phyloP scores from a whole-genome alignment of 805 yeast genomes.

The Suhomyces sp. region DNA sequence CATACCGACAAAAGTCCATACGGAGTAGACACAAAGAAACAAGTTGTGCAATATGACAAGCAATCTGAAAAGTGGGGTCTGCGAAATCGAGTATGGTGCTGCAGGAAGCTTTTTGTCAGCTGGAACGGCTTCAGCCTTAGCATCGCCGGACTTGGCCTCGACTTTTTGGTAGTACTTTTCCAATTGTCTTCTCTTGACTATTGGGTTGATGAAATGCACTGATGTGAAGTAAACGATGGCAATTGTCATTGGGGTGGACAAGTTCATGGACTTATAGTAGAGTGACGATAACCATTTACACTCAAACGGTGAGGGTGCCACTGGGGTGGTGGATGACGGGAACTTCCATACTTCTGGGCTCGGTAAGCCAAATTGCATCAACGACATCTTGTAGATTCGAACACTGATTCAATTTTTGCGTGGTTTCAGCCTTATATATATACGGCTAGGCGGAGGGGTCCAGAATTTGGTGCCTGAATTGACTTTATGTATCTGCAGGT shows the following conservation, averaged over 20 bases:
- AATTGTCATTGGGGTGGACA: conserved; percentile 53
- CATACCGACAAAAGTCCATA: conserved; percentile 73
- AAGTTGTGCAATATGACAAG: conserved; percentile 62
- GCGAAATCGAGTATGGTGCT: conserved; percentile 53
- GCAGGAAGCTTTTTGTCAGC: conserved; percentile 42
- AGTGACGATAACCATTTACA: conserved; percentile 27
- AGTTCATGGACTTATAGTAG: conserved; percentile 45
- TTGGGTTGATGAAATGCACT: conserved; percentile 54
- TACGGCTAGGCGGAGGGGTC: neutral
- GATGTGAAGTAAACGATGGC: conserved; percentile 56
- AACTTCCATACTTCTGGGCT: conserved; percentile 28
- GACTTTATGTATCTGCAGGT: neutral
- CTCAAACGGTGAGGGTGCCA: conserved; percentile 36
- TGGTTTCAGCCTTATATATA: conserved; percentile 1
- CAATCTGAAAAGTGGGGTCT: conserved; percentile 43
- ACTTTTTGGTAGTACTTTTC: conserved; percentile 21
- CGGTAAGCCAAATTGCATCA: conserved; percentile 36
- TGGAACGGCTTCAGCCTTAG: conserved; percentile 14
- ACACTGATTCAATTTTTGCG: too few relatives aligned
- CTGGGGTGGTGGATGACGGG: conserved; percentile 27
- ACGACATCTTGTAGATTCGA: conserved; percentile 5
- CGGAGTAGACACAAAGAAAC: conserved; percentile 60
- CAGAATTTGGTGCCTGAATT: neutral
- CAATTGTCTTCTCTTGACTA: conserved; percentile 46
- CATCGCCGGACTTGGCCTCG: conserved; percentile 15